Evolutionary conservation across 345 rosid species (phyloP), one percentile per base, ranked within the genome.

Genomic region (Acer campestre): DNA sequence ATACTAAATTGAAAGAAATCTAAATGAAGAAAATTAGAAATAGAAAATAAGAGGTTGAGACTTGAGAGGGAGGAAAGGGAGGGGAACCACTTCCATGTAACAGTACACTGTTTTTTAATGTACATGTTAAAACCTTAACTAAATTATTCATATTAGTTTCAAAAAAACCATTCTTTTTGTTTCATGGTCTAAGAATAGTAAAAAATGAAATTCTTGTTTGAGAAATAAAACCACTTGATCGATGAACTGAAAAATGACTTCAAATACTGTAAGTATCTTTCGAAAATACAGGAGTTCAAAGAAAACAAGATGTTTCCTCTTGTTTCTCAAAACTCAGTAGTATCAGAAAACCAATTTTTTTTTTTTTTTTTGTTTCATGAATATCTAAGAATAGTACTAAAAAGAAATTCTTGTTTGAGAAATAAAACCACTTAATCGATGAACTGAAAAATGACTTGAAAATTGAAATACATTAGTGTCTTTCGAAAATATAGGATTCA

Each of bases 31-130:
- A 56, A 70, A 55, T 4, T 35, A 35, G 17, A 74, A 25, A 56
- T 6, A 20, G 2, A 44, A 27, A 78, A 71, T 59, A 62, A 79
- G 76, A 63, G 27, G 82, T 23, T 1, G 71, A 6, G 82, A 83
- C 27, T 25, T 25, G 27, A 25, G 27, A 29, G 84, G 78, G 69
- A 83, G 84, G 76, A 48, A 80, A 80, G 58, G 35, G 25, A 75
- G 82, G 86, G 12, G 72, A 68, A 65, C 80, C 83, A 58, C 61
- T 61, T 10, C 62, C 55, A 68, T 13, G 27, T n/a, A 23, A 14
- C 20, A 48, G 74, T 67, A 74, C 35, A 71, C 49, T 42, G 29
- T 71, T 53, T 53, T 51, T 53, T 53, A 53, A 53, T 53, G 58
- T 18, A 53, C 38, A 35, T 35, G 38, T 49, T 13, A 13, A 49